phyloP scores from a whole-genome alignment of 129 eudicot genomes.

The Erigeron canadensis region DNA sequence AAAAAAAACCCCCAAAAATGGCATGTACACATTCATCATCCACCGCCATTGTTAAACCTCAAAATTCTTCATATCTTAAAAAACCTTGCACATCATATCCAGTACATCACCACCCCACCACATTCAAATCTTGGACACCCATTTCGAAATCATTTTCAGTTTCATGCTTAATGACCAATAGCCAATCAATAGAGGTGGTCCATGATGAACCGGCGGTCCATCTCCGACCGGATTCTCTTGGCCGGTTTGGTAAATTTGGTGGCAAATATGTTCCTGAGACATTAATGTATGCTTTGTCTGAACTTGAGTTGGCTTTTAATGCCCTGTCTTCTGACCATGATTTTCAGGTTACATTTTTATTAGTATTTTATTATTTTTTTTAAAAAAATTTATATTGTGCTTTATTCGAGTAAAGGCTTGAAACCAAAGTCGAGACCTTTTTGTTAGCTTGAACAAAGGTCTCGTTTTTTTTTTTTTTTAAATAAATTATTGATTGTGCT shows the following conservation, averaged over 20 bases:
- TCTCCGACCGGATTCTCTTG: slow-evolving; percentile 66
- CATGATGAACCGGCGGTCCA: slow-evolving; percentile 10
- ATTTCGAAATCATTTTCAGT: slow-evolving; percentile 25
- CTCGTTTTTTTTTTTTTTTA: neutral
- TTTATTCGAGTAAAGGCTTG: no score
- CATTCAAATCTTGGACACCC: slow-evolving; percentile 14
- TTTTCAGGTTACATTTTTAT: slow-evolving; percentile 15
- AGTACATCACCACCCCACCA: slow-evolving; percentile 26
- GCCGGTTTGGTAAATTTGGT: slow-evolving; percentile 76
- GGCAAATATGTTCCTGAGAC: slow-evolving; percentile 83
- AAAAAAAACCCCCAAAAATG: neutral
- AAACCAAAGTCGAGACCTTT: no score
- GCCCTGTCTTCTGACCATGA: slow-evolving; percentile 34
- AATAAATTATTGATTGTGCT: neutral
- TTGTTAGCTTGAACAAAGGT: neutral
- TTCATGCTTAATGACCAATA: slow-evolving; percentile 37
- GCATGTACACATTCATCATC: neutral
- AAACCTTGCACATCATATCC: neutral
- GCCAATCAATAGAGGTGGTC: slow-evolving; percentile 14
- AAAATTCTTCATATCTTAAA: no score
- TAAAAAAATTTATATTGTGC: neutral
- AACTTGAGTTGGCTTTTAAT: slow-evolving; percentile 65
- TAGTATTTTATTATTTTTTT: neutral
- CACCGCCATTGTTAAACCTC: neutral
- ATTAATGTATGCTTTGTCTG: slow-evolving; percentile 62